Percentiles rank a stretch among this genome's conserved stretches.
phyloP scores from a whole-genome alignment of 2,329 filamentous ascomycete genomes.

The Teratosphaeria zuluensis region DNA sequence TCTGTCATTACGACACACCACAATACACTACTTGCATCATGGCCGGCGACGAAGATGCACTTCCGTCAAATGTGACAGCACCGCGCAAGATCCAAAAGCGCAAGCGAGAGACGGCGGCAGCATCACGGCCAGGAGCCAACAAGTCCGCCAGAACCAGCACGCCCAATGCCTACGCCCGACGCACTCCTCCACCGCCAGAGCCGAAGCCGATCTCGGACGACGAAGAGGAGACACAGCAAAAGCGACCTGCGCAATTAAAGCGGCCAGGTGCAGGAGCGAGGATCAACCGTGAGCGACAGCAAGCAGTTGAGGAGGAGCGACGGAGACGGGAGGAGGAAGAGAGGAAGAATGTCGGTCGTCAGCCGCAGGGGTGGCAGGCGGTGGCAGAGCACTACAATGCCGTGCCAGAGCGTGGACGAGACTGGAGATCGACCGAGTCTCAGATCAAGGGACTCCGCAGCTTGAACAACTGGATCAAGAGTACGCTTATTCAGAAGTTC shows the following conservation, averaged over 20 bases:
- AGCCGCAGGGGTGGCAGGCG: constrained; percentile 47
- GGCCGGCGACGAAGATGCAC: not conserved
- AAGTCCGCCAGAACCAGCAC: constrained; percentile 17
- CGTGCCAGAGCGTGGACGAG: constrained; percentile 82
- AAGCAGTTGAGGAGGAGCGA: constrained; percentile 46
- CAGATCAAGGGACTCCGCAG: constrained; percentile 88
- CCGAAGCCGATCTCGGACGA: constrained; percentile 4
- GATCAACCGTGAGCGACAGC: constrained; percentile 57
- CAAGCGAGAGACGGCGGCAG: constrained; percentile 20
- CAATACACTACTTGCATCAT: not conserved
- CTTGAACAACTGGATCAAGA: constrained; percentile 99
- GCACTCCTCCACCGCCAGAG: constrained; percentile 20
- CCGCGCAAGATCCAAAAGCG: constrained; percentile 14
- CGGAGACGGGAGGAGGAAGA: constrained; percentile 30
- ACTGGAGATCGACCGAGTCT: constrained; percentile 90
- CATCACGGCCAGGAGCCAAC: constrained; percentile 15
- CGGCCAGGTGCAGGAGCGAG: constrained; percentile 37
- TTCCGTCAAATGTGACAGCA: constrained; percentile 13
- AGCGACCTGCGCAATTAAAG: constrained; percentile 26
- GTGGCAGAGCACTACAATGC: constrained; percentile 93
- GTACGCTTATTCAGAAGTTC: constrained; percentile 93
- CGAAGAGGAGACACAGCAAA: constrained; percentile 4
- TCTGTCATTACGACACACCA: not conserved
- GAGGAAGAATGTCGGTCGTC: constrained; percentile 37
- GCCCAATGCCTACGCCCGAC: constrained; percentile 23